These are phyloP conservation scores for Calonectria hawksworthii DNA, from an alignment of 2,329 filamentous ascomycete species.

Conservation along the genomic window DNA sequence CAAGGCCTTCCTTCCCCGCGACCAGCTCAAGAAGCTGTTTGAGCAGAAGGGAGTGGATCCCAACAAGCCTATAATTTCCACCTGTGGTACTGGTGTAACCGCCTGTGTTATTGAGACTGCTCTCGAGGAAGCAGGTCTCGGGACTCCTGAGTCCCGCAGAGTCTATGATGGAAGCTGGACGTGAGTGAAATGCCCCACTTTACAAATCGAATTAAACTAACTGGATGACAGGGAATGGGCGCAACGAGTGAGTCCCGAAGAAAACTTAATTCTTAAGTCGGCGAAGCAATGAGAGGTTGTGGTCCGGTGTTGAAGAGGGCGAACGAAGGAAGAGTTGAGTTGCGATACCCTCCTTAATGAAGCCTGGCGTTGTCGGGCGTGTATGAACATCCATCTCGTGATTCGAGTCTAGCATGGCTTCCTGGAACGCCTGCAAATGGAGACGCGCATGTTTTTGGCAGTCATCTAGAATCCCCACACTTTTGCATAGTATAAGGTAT, in stretches of 20 bases:
- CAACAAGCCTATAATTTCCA: constrained; percentile 84
- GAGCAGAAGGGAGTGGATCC: constrained; percentile 84
- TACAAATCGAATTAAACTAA: constrained; percentile 43
- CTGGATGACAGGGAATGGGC: constrained; percentile 71
- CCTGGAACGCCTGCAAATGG: constrained; percentile 29
- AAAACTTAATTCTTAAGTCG: constrained; percentile 73
- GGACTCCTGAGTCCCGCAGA: constrained; percentile 74
- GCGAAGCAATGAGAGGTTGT: constrained; percentile 44
- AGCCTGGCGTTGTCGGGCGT: constrained; percentile 42
- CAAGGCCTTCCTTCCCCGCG: constrained; percentile 81
- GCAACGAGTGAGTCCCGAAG: constrained; percentile 72
- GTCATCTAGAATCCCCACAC: constrained; percentile 39
- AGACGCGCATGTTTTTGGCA: constrained; percentile 34
- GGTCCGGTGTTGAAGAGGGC: constrained; percentile 32
- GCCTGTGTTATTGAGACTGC: constrained; percentile 93
- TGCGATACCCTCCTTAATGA: constrained; percentile 51
- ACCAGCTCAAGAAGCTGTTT: constrained; percentile 83
- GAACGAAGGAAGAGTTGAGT: constrained; percentile 37
- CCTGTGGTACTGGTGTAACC: constrained; percentile 94
- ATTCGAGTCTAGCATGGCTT: constrained; percentile 40
- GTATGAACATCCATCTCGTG: constrained; percentile 47
- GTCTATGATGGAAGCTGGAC: constrained; percentile 99
- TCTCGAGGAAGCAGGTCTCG: constrained; percentile 82
- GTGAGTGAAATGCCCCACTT: constrained; percentile 68
- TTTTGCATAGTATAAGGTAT: constrained; percentile 39